These are phyloP conservation scores for Plasmodium gallinaceum DNA, from an alignment of 169 alveolate genomes.

Conservation along the genomic window DNA sequence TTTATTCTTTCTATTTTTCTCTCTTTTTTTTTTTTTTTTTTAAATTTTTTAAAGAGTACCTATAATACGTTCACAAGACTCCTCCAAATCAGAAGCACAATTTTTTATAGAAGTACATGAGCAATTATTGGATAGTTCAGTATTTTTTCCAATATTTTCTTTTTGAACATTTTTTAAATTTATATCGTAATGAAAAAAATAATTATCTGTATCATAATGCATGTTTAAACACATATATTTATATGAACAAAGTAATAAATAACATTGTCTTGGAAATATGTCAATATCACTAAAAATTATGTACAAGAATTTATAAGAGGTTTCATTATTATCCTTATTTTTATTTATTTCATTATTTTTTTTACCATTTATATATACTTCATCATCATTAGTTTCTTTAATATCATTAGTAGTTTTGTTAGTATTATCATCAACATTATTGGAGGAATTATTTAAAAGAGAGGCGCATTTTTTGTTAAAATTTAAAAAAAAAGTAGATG, in stretches of 20 bases:
- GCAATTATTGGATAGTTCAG: conserved; percentile 50
- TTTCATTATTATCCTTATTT: conserved; percentile 4
- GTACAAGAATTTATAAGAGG: conserved; percentile 79
- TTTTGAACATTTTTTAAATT: conserved; percentile 47
- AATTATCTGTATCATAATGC: conserved; percentile 81
- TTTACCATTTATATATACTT: background rate
- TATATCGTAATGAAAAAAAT: conserved; percentile 34
- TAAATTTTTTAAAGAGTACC: conserved; percentile 11
- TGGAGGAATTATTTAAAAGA: background rate
- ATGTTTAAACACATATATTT: conserved; percentile 87
- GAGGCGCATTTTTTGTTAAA: conserved; percentile 50
- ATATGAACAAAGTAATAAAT: conserved; percentile 83
- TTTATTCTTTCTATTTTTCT: background rate
- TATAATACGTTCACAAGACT: conserved; percentile 57
- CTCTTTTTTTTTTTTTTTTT: conserved; percentile 4
- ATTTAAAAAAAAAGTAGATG: conserved; percentile 44
- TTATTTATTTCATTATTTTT: background rate
- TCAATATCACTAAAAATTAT: conserved; percentile 87
- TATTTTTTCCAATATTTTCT: conserved; percentile 53
- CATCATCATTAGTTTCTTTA: background rate
- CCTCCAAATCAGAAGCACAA: conserved; percentile 9
- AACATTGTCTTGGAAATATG: conserved; percentile 88
- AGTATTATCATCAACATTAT: background rate
- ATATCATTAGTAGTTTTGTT: conserved; percentile 1
- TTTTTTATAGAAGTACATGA: conserved; percentile 19